Evolutionary conservation across 257 asterid genomes (phyloP).

Genomic region (Nicotiana otophora): DNA sequence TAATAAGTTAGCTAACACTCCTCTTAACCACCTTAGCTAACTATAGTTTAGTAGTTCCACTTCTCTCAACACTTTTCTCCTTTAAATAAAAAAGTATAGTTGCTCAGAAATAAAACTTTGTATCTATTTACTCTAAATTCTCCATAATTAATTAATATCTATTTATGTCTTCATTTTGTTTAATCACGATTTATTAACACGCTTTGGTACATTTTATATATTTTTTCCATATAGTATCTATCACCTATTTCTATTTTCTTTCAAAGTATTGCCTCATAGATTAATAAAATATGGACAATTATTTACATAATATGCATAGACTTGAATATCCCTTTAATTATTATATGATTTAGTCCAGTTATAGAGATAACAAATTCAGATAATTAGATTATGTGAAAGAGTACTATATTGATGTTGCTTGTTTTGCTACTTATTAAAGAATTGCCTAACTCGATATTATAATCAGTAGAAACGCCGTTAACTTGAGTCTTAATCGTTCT

Average conservation of each 20-base stretch:
- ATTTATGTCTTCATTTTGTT: too few species aligned
- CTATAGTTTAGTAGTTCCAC: too few species aligned
- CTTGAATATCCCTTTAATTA: background rate
- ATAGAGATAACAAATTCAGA: background rate
- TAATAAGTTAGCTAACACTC: too few species aligned
- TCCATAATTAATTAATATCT: too few species aligned
- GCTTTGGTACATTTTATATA: too few species aligned
- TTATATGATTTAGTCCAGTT: too few species aligned
- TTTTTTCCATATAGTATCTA: too few species aligned
- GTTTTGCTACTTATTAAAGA: background rate
- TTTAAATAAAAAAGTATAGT: background rate
- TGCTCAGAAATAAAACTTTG: background rate
- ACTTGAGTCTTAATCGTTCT: background rate
- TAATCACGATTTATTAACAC: too few species aligned
- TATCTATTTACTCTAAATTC: background rate
- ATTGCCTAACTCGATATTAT: background rate
- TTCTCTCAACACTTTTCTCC: too few species aligned
- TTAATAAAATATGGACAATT: background rate
- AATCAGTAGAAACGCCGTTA: background rate
- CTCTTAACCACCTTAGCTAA: too few species aligned
- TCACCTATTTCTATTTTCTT: too few species aligned
- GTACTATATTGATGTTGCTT: background rate
- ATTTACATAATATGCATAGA: background rate
- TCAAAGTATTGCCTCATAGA: background rate
- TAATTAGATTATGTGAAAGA: background rate